Evolutionary conservation across 345 rosid species (phyloP).

Genomic region (Boechera stricta): DNA sequence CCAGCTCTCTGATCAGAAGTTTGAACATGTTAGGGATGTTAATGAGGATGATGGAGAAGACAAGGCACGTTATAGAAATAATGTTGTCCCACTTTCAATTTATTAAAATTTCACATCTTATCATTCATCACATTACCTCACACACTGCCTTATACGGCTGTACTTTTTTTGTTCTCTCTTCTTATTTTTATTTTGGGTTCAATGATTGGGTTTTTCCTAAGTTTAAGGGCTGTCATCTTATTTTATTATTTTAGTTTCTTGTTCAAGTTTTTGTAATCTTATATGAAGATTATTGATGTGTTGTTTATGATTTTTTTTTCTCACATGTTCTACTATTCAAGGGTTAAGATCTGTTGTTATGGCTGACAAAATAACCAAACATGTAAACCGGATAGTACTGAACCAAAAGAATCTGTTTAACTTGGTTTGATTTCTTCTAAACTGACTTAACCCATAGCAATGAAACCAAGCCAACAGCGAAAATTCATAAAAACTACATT

Average conservation of each 20-base stretch:
- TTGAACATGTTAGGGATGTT: constrained; percentile 47
- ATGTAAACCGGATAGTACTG: constrained; percentile 12
- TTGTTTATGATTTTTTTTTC: background rate
- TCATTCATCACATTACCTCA: constrained; percentile 34
- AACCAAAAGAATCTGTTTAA: constrained; percentile 17
- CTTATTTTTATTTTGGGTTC: constrained; percentile 11
- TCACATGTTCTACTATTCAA: constrained; percentile 27
- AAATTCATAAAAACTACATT: background rate
- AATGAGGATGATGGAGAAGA: constrained; percentile 45
- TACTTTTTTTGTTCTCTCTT: constrained; percentile 30
- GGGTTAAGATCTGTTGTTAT: constrained; percentile 3
- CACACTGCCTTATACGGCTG: constrained; percentile 36
- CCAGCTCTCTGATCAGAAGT: constrained; percentile 45
- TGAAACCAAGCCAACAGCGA: background rate
- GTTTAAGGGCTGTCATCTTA: constrained; percentile 32
- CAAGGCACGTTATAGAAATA: constrained; percentile 45
- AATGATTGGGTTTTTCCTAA: constrained; percentile 40
- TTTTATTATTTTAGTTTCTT: background rate
- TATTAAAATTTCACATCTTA: constrained; percentile 28
- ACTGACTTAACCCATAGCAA: background rate
- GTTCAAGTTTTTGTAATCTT: constrained; percentile 24
- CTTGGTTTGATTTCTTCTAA: background rate
- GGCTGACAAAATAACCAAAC: constrained; percentile 14
- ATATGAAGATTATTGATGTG: constrained; percentile 12
- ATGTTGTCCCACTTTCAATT: constrained; percentile 45